phyloP scores from a whole-genome alignment of 2,329 filamentous ascomycete genomes.

The Triangularia setosa region DNA sequence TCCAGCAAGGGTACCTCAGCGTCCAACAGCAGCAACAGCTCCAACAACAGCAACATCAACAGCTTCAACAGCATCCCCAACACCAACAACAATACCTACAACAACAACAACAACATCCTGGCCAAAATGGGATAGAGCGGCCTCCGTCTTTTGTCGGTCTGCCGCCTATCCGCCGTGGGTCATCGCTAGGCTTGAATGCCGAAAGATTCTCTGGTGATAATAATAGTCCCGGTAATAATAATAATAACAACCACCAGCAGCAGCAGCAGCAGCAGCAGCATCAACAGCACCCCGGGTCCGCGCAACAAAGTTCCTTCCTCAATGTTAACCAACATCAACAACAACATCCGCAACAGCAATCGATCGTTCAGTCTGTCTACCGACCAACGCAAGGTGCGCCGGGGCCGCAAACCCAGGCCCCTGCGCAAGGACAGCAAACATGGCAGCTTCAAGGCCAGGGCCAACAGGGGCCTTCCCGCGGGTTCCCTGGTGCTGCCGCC shows the following conservation, averaged over 20 bases:
- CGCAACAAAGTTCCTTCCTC: conserved; percentile 15
- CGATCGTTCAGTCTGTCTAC: conserved; percentile 23
- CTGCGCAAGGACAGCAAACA: conserved; percentile 10
- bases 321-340: conserved; percentile 5
- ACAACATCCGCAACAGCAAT: conserved; percentile 9
- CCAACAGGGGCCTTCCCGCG: conserved; percentile 1
- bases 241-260: conserved; percentile 7
- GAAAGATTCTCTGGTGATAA: conserved; percentile 14
- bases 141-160: conserved; percentile 53
- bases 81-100: not conserved
- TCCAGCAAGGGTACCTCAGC: conserved; percentile 19
- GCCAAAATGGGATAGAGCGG: conserved; percentile 35
- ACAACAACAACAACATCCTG: conserved; percentile 16
- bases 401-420: conserved; percentile 7
- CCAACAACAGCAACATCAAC: conserved; percentile 6
- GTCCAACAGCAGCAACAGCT: conserved; percentile 22
- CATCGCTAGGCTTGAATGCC: conserved; percentile 34
- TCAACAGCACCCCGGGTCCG: conserved; percentile 1
- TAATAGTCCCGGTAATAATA: conserved; percentile 3
- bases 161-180: conserved; percentile 53
- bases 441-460: conserved; percentile 22
- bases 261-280: not conserved
- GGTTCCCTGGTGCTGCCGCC: conserved; percentile 12
- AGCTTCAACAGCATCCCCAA: not conserved
- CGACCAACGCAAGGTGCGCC: conserved; percentile 21